A percentile compares a stretch with the other conserved stretches of the same genome.
Evolutionary conservation across 2,329 filamentous ascomycete genomes (phyloP).

Genomic region (Talaromyces sp.): DNA sequence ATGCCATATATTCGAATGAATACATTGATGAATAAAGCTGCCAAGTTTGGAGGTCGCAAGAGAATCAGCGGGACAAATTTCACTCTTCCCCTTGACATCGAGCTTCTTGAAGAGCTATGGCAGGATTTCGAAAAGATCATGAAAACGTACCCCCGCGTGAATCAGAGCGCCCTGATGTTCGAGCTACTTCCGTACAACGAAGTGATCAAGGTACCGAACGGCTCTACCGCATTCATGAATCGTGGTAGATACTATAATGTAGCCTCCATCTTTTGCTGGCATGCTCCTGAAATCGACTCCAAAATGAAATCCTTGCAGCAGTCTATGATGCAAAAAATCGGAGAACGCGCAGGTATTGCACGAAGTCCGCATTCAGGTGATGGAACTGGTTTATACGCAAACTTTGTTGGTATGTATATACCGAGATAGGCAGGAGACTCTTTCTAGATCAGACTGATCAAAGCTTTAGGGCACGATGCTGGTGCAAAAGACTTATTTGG

Average conservation of each 20-base stretch:
- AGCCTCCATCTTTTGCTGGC: constrained; percentile 9
- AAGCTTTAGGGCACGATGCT: constrained; percentile 65
- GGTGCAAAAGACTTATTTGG: constrained; percentile 43
- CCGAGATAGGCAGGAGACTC: constrained; percentile 21
- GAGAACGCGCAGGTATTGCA: constrained; percentile 38
- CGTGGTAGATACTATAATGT: constrained; percentile 10
- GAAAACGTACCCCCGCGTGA: constrained; percentile 30
- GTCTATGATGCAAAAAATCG: constrained; percentile 9
- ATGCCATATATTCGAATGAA: constrained; percentile 48
- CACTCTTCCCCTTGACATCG: constrained; percentile 42
- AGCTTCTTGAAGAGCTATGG: constrained; percentile 34
- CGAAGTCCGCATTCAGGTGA: constrained; percentile 54
- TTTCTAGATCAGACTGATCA: constrained; percentile 41
- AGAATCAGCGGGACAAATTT: constrained; percentile 49
- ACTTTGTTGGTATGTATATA: constrained; percentile 50
- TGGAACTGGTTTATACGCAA: constrained; percentile 25
- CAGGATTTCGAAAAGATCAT: constrained; percentile 34
- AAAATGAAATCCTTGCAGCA: constrained; percentile 45
- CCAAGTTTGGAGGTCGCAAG: constrained; percentile 41
- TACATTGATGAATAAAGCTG: constrained; percentile 38
- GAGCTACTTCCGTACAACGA: constrained; percentile 47
- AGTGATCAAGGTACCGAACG: constrained; percentile 35
- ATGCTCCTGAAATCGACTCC: constrained; percentile 29
- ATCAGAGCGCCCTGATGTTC: constrained; percentile 36
- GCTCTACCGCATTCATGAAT: constrained; percentile 42